Evolutionary conservation across 495 filamentous ascomycete genomes (phyloP).

Genomic region (Beverwykella pulmonaria): DNA sequence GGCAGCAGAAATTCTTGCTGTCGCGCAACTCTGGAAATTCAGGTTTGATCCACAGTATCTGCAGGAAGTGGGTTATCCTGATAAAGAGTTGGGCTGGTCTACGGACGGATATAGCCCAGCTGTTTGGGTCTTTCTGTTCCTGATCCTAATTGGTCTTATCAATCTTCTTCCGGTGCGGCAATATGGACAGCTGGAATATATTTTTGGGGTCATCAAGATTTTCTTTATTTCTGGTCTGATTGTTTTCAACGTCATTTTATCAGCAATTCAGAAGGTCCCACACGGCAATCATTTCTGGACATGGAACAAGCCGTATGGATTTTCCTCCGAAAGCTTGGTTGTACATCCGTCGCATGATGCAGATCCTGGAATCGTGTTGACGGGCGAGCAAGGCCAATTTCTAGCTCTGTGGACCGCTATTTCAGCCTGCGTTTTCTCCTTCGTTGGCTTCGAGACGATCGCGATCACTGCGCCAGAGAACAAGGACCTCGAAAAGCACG

Average conservation of each 20-base stretch:
- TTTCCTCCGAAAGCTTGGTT: conserved; percentile 38
- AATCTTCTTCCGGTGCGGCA: conserved; percentile 54
- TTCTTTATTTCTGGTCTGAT: conserved; percentile 53
- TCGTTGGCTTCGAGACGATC: conserved; percentile 57
- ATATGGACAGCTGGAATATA: conserved; percentile 56
- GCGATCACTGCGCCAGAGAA: conserved; percentile 54
- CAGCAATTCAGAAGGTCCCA: conserved; percentile 30
- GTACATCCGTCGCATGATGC: conserved; percentile 35
- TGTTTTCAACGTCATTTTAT: conserved; percentile 44
- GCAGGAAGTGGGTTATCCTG: conserved; percentile 40
- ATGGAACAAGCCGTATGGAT: conserved; percentile 46
- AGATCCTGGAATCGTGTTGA: conserved; percentile 30
- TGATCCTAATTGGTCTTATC: conserved; percentile 47
- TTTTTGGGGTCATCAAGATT: conserved; percentile 53
- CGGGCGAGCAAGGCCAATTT: conserved; percentile 40
- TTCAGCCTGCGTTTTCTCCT: conserved; percentile 50
- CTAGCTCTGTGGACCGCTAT: conserved; percentile 51
- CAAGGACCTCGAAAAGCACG: conserved; percentile 49
- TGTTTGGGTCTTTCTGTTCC: conserved; percentile 49
- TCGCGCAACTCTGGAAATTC: conserved; percentile 52
- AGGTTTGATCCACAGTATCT: conserved; percentile 49
- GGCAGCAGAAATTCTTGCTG: conserved; percentile 51
- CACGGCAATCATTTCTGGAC: conserved; percentile 45
- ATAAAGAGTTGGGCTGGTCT: conserved; percentile 49
- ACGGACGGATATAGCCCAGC: conserved; percentile 47